Conservation (phyloP, 2,329 filamentous ascomycete species). For the Diaporthe citriasiana region DNA sequence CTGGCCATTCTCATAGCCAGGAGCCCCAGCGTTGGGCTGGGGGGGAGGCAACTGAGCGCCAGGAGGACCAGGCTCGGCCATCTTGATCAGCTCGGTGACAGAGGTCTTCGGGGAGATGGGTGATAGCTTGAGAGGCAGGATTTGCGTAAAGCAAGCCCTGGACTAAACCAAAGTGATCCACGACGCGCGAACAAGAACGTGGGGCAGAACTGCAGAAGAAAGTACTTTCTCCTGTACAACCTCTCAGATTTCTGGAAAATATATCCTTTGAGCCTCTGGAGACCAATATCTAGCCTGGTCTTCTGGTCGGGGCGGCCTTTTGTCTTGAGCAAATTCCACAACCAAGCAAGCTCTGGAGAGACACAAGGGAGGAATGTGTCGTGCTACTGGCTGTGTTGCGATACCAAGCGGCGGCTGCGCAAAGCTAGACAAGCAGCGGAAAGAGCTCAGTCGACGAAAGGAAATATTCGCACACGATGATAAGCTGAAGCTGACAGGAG, state of each 20-base stretch:
- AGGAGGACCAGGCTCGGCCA: slow-evolving; percentile 83
- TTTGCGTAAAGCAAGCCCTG: slow-evolving; percentile 23
- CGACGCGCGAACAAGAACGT: slow-evolving; percentile 31
- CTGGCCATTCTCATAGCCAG: slow-evolving; percentile 79
- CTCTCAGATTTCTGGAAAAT: slow-evolving; percentile 33
- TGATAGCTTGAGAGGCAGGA: slow-evolving; percentile 20
- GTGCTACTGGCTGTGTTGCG: slow-evolving; percentile 33
- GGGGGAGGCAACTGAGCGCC: slow-evolving; percentile 78
- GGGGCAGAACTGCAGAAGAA: slow-evolving; percentile 32
- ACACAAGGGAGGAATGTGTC: slow-evolving; percentile 23
- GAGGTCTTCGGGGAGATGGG: slow-evolving; percentile 20
- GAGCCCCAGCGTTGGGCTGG: slow-evolving; percentile 77
- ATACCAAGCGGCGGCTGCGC: slow-evolving; percentile 36
- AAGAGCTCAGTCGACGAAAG: slow-evolving; percentile 40
- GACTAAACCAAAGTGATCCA: slow-evolving; percentile 23
- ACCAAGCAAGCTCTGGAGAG: slow-evolving; percentile 28
- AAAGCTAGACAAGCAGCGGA: slow-evolving; percentile 38
- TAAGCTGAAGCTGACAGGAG: slow-evolving; percentile 41
- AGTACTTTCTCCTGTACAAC: slow-evolving; percentile 24
- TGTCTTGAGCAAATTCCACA: slow-evolving; percentile 31
- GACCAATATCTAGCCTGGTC: slow-evolving; percentile 23
- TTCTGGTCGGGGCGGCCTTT: slow-evolving; percentile 20
- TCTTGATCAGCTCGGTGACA: slow-evolving; percentile 57
- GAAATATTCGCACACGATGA: slow-evolving; percentile 41
- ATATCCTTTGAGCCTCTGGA: slow-evolving; percentile 30